Evolutionary conservation across 768 basidiomycete genomes (phyloP).

Genomic region (Dentipellis sp.): DNA sequence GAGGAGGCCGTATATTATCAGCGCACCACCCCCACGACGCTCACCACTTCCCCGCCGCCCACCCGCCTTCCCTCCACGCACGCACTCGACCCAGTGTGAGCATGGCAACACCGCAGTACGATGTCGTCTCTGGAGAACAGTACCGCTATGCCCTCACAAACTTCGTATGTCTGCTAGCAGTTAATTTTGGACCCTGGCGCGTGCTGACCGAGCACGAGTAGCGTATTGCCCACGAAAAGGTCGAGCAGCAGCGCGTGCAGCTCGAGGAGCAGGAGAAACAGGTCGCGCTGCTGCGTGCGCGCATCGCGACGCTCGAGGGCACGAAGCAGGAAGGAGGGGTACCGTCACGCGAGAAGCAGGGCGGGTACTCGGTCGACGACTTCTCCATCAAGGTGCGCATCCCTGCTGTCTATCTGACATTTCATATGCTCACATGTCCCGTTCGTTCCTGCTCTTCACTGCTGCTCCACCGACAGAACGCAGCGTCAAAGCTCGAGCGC

Average conservation of each 20-base stretch:
- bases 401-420: background rate
- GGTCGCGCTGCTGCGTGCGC: conserved; percentile 60
- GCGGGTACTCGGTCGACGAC: conserved; percentile 69
- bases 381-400: conserved; percentile 73
- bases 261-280: conserved; percentile 80
- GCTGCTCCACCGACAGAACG: conserved; percentile 39
- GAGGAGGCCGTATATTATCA: too few species aligned
- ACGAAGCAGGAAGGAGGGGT: conserved; percentile 24
- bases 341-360: conserved; percentile 23
- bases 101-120: conserved; percentile 8
- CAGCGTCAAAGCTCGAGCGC: conserved; percentile 74
- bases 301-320: conserved; percentile 71
- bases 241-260: conserved; percentile 71
- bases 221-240: conserved; percentile 85
- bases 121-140: conserved; percentile 45
- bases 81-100: background rate
- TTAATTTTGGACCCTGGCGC: background rate
- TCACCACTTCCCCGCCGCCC: background rate
- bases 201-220: conserved; percentile 17
- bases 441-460: background rate
- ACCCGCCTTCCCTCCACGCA: background rate
- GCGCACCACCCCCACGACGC: background rate
- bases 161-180: conserved; percentile 33
- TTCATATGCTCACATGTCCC: background rate
- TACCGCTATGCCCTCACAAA: conserved; percentile 80